A percentile compares a stretch with the other conserved stretches of the same genome.
Conservation (phyloP, 1,284 basidiomycete genomes). For the Puccinia coronata region DNA sequence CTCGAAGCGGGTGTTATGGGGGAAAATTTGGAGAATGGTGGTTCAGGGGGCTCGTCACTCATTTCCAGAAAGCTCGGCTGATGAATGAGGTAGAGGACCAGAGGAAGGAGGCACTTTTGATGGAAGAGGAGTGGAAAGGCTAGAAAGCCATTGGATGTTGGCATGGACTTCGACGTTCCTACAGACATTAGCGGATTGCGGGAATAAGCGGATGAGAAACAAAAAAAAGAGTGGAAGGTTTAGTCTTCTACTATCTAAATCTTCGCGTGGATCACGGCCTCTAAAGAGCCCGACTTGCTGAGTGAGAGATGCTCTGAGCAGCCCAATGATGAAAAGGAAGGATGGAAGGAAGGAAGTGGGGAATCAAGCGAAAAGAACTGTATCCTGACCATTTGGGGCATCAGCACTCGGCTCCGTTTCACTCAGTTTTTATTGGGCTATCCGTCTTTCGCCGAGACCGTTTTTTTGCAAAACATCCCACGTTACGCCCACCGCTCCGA, state of each 20-base stretch:
- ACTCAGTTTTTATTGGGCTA: background rate
- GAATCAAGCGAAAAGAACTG: constrained; percentile 24
- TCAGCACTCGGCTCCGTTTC: background rate
- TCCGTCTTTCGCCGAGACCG: background rate
- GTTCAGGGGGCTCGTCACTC: background rate
- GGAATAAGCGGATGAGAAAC: background rate
- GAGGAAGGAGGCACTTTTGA: background rate
- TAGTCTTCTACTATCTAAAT: background rate
- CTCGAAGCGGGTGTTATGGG: constrained; percentile 31
- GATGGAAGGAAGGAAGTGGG: constrained; percentile 10
- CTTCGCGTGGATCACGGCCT: background rate
- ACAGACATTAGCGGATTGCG: background rate
- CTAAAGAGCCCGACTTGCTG: background rate
- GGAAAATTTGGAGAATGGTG: constrained; percentile 27
- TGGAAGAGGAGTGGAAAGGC: constrained; percentile 2
- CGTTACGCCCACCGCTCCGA: constrained; percentile 16
- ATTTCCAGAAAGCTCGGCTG: background rate
- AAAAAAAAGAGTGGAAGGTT: background rate
- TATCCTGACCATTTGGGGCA: constrained; percentile 14
- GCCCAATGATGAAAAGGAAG: constrained; percentile 19
- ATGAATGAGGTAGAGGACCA: background rate
- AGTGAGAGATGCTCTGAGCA: background rate
- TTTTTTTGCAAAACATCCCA: constrained; percentile 37
- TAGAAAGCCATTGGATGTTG: background rate
- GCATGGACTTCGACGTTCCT: too few species aligned